phyloP scores from a whole-genome alignment of 176 grass and related monocot genomes.

The Aegilops speltoides region DNA sequence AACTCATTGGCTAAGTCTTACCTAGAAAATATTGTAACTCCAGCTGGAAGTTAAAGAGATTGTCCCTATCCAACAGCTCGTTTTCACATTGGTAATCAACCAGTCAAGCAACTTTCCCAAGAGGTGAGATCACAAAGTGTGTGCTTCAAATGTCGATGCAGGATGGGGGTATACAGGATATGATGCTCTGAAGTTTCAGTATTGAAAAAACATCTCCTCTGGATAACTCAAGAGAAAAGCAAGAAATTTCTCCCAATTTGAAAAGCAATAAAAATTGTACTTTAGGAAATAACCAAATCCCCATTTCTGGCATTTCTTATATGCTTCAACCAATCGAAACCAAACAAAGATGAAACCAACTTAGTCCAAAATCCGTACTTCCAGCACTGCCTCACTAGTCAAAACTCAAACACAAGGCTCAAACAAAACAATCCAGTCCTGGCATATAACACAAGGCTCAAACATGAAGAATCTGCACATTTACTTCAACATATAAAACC shows the following conservation, averaged over 20 bases:
- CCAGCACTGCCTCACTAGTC: neutral
- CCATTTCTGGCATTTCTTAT: neutral
- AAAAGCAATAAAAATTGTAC: neutral
- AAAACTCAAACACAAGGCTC: neutral
- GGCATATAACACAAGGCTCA: conserved; percentile 8
- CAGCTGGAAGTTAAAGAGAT: neutral
- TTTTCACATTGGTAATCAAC: neutral
- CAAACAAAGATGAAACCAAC: neutral
- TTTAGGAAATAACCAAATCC: neutral
- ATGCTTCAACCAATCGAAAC: neutral
- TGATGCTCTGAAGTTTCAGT: neutral
- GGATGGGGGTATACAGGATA: neutral
- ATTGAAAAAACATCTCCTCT: neutral
- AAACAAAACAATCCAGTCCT: neutral
- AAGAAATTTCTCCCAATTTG: neutral
- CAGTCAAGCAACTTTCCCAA: neutral
- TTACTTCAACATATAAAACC: neutral
- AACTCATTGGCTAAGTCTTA: neutral
- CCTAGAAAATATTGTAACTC: neutral
- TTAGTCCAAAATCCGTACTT: neutral
- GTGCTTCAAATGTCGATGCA: neutral
- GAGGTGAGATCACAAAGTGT: neutral
- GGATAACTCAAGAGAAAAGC: neutral
- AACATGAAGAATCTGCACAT: conserved; percentile 29
- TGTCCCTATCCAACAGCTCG: neutral